Evolutionary conservation across 495 filamentous ascomycete genomes (phyloP).

Genomic region (Talaromyces adpressus): DNA sequence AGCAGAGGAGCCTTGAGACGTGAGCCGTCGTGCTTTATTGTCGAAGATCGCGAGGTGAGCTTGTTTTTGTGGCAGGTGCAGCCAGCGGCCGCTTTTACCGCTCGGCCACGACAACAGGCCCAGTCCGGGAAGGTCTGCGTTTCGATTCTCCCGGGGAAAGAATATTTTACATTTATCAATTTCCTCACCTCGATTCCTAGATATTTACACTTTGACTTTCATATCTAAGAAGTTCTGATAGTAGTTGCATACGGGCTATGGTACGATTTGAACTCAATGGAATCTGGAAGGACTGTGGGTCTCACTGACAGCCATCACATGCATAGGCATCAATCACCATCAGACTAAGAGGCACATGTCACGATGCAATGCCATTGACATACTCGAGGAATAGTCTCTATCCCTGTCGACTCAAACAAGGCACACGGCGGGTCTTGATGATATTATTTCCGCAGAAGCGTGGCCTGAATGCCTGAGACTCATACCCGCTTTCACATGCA

Average conservation of each 20-base stretch:
- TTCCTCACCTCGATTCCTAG: background rate
- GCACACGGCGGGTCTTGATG: background rate
- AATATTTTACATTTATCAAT: no score
- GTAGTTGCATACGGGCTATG: background rate
- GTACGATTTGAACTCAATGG: background rate
- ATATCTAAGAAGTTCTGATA: background rate
- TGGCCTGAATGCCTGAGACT: background rate
- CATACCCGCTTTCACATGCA: constrained; percentile 5
- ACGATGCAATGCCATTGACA: background rate
- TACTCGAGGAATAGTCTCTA: background rate
- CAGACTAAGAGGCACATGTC: background rate
- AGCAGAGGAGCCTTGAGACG: background rate
- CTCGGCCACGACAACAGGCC: background rate
- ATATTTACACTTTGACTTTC: background rate
- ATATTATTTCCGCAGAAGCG: background rate
- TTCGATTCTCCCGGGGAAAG: background rate
- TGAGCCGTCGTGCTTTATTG: no score
- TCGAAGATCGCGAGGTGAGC: background rate
- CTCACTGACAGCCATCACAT: background rate
- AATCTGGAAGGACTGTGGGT: no score
- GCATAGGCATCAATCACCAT: background rate
- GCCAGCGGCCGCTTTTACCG: background rate
- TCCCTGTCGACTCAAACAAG: constrained; percentile 2
- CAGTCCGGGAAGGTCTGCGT: background rate
- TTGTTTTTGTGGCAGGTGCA: background rate